These are phyloP conservation scores for Solanum appendiculatum DNA, from an alignment of 257 asterid species.

Conservation along the genomic window DNA sequence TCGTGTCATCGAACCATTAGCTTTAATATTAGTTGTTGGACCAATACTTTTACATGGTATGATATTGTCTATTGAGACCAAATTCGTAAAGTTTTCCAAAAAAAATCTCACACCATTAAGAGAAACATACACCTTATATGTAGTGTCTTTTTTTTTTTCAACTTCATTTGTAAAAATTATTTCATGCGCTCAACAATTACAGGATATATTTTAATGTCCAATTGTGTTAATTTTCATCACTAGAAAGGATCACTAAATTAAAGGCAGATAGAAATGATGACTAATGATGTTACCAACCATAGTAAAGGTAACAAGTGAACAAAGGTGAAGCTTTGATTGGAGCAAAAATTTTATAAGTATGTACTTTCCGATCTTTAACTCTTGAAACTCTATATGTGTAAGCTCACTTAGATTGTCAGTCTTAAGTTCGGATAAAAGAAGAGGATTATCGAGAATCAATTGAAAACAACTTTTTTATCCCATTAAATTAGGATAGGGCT, in stretches of 20 bases:
- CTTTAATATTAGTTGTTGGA: too few species aligned
- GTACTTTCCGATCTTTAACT: not conserved
- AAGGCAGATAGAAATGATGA: not conserved
- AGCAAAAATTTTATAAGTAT: not conserved
- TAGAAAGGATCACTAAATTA: too few species aligned
- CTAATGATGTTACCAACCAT: not conserved
- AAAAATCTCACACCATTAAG: not conserved
- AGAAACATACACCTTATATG: too few species aligned
- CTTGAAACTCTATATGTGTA: too few species aligned
- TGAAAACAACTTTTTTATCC: too few species aligned
- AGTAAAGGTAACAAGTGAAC: not conserved
- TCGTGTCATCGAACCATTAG: not conserved
- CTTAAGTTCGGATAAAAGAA: too few species aligned
- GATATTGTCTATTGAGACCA: too few species aligned
- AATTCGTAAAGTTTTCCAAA: accelerated
- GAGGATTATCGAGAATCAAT: too few species aligned
- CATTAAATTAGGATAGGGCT: not conserved
- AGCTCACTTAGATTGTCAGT: accelerated
- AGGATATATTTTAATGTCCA: not conserved
- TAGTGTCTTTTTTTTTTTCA: too few species aligned
- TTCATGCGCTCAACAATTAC: not conserved
- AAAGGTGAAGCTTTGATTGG: not conserved
- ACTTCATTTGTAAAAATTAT: not conserved
- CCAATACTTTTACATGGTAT: too few species aligned
- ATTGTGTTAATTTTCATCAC: not conserved